Evolutionary conservation across 495 filamentous ascomycete genomes (phyloP).

Genomic region (Penicillium fimorum): DNA sequence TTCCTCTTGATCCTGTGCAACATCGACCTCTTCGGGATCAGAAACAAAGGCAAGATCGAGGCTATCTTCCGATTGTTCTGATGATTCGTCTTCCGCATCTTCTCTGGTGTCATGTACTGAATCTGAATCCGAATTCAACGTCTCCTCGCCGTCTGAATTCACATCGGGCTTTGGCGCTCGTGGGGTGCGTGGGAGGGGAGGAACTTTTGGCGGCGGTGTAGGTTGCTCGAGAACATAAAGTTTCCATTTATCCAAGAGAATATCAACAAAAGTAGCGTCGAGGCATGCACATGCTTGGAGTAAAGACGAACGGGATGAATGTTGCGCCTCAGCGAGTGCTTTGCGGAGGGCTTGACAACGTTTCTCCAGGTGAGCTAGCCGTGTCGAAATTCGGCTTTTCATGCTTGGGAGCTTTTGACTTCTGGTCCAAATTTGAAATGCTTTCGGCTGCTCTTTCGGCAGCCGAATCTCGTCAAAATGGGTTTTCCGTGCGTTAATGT

Average conservation of each 20-base stretch:
- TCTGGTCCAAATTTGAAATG: background rate
- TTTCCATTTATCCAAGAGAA: background rate
- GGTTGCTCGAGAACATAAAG: background rate
- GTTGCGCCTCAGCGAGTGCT: background rate
- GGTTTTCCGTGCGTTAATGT: background rate
- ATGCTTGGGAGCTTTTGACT: background rate
- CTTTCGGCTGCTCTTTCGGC: background rate
- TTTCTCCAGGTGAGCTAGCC: background rate
- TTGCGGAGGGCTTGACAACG: background rate
- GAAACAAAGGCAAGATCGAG: background rate
- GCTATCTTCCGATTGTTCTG: background rate
- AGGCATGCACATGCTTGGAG: background rate
- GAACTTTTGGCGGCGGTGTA: background rate
- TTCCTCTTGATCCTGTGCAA: background rate
- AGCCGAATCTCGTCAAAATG: background rate
- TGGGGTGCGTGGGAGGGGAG: background rate
- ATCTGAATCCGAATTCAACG: background rate
- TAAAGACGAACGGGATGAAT: background rate
- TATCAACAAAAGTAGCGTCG: background rate
- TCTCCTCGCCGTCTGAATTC: background rate
- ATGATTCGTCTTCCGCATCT: background rate
- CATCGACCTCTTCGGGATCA: background rate
- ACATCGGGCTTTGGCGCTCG: background rate
- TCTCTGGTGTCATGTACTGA: background rate
- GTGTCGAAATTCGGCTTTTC: background rate